Evolutionary conservation across 495 filamentous ascomycete species (phyloP).

Genomic region (Pseudomonodictys pantanalensis): DNA sequence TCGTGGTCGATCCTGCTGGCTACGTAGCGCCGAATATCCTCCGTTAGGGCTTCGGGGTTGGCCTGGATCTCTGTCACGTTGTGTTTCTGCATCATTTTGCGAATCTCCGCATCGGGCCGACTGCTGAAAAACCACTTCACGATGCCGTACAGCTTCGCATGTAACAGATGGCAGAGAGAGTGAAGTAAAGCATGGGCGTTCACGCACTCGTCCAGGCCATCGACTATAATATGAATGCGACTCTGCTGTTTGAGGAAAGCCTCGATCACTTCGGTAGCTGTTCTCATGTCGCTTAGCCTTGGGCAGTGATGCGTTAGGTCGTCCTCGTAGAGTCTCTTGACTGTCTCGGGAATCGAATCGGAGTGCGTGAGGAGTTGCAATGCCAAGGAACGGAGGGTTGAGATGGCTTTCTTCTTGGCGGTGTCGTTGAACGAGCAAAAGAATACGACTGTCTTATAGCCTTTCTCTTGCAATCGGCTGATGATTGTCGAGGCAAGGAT

Average conservation of each 20-base stretch:
- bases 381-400: slow-evolving; percentile 34
- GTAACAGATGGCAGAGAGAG: slow-evolving; percentile 20
- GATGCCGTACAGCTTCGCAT: slow-evolving; percentile 32
- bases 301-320: slow-evolving; percentile 26
- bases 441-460: slow-evolving; percentile 34
- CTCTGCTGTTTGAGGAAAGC: slow-evolving; percentile 29
- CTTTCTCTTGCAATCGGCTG: slow-evolving; percentile 21
- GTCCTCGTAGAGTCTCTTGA: slow-evolving; percentile 29
- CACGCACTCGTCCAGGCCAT: slow-evolving; percentile 42
- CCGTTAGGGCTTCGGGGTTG: slow-evolving; percentile 23
- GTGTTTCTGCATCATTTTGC: slow-evolving; percentile 15
- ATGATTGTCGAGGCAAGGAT: slow-evolving; percentile 33
- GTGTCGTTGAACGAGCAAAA: slow-evolving; percentile 40
- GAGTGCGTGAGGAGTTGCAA: slow-evolving; percentile 32
- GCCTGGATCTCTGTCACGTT: slow-evolving; percentile 24
- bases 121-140: slow-evolving; percentile 40
- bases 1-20: slow-evolving; percentile 5
- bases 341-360: slow-evolving; percentile 29
- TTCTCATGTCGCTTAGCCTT: slow-evolving; percentile 17
- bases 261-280: slow-evolving; percentile 26
- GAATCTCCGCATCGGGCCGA: slow-evolving; percentile 32
- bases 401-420: slow-evolving; percentile 26
- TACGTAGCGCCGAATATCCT: slow-evolving; percentile 31
- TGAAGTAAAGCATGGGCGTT: slow-evolving; percentile 12
- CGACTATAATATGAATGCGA: slow-evolving; percentile 35